A percentile compares a stretch with the other conserved stretches of the same genome.
phyloP scores from a whole-genome alignment of 2,329 filamentous ascomycete species.

The Escovopsis sp. region DNA sequence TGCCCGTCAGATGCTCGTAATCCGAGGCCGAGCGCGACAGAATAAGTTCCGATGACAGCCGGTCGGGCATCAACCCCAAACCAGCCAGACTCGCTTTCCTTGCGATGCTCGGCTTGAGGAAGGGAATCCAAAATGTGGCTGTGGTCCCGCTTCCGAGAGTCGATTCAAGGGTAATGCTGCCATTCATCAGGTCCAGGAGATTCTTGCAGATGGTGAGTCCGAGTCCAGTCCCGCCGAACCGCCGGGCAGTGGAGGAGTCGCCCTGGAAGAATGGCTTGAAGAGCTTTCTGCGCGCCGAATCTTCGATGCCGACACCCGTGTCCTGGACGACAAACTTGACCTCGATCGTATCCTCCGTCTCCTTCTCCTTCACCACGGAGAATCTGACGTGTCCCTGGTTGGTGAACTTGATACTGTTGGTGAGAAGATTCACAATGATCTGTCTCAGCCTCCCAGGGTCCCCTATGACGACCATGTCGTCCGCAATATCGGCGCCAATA shows the following conservation, averaged over 20 bases:
- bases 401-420: constrained; percentile 65
- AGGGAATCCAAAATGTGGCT: constrained; percentile 64
- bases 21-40: constrained; percentile 56
- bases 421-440: constrained; percentile 66
- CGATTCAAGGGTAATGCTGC: constrained; percentile 56
- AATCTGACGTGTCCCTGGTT: constrained; percentile 54
- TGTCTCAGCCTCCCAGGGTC: constrained; percentile 75
- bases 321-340: constrained; percentile 63
- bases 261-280: constrained; percentile 76
- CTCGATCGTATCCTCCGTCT: constrained; percentile 49
- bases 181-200: constrained; percentile 64
- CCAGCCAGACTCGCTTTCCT: constrained; percentile 38
- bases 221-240: constrained; percentile 67
- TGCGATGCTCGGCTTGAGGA: constrained; percentile 49
- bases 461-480: constrained; percentile 66
- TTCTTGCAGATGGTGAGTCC: constrained; percentile 74
- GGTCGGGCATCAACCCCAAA: constrained; percentile 50
- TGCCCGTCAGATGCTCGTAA: constrained; percentile 32
- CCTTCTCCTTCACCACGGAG: constrained; percentile 45
- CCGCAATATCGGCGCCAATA: constrained; percentile 46
- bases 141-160: constrained; percentile 52
- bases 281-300: constrained; percentile 55
- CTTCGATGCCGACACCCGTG: constrained; percentile 68
- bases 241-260: constrained; percentile 61
- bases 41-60: constrained; percentile 48